Evolutionary conservation across 495 filamentous ascomycete genomes (phyloP).

Genomic region (Polyplosphaeria fusca): DNA sequence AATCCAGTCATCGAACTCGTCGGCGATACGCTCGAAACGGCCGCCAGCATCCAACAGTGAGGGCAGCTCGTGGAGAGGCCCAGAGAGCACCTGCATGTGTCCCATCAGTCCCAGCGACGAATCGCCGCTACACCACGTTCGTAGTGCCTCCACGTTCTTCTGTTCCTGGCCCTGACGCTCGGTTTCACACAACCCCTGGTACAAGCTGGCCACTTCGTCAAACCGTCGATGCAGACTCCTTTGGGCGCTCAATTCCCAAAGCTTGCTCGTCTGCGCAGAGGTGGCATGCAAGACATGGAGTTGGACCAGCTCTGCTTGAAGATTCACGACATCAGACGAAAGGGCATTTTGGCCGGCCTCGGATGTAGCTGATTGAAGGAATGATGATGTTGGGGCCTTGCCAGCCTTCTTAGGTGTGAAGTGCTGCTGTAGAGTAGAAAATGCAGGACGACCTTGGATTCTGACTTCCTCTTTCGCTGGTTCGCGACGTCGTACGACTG

Average conservation of each 20-base stretch:
- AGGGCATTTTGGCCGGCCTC: constrained; percentile 51
- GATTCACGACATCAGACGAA: constrained; percentile 15
- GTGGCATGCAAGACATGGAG: constrained; percentile 64
- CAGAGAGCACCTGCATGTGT: constrained; percentile 52
- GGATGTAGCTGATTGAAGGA: constrained; percentile 47
- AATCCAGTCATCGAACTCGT: constrained; percentile 54
- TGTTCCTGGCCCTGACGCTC: constrained; percentile 31
- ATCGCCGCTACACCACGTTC: constrained; percentile 22
- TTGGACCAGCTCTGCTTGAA: constrained; percentile 72
- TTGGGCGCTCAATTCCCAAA: constrained; percentile 51
- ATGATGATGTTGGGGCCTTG: constrained; percentile 54
- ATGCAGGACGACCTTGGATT: constrained; percentile 46
- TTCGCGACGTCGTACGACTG: constrained; percentile 17
- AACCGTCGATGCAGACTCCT: constrained; percentile 45
- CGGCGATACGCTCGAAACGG: constrained; percentile 47
- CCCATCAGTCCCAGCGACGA: constrained; percentile 44
- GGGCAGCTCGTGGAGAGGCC: constrained; percentile 51
- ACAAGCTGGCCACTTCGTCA: constrained; percentile 37
- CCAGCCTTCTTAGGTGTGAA: constrained; percentile 63
- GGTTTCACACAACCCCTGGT: constrained; percentile 35
- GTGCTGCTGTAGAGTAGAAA: constrained; percentile 67
- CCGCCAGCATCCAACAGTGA: constrained; percentile 49
- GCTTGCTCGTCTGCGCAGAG: constrained; percentile 37
- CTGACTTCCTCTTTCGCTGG: constrained; percentile 10
- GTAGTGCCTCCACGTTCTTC: constrained; percentile 28